Evolutionary conservation across 495 filamentous ascomycete species (phyloP).

Genomic region (Aspergillus avenaceus): DNA sequence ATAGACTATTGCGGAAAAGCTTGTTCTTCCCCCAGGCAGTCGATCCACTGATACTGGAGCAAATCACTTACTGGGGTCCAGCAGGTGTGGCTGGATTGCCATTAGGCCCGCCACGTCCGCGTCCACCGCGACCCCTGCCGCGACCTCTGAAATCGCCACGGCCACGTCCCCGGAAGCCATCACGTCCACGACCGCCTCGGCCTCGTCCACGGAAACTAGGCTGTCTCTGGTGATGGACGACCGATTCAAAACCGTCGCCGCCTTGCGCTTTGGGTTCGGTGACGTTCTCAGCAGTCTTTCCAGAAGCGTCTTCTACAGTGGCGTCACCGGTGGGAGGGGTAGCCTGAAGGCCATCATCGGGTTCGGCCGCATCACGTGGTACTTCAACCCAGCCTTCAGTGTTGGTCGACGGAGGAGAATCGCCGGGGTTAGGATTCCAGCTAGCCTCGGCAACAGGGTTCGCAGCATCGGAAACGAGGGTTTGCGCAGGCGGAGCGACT

Average conservation of each 20-base stretch:
- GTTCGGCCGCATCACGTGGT: constrained; percentile 68
- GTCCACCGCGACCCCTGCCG: constrained; percentile 26
- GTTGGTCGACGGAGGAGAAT: constrained; percentile 41
- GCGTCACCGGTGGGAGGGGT: constrained; percentile 46
- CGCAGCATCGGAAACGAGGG: constrained; percentile 56
- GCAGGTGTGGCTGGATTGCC: constrained; percentile 22
- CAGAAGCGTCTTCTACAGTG: constrained; percentile 25
- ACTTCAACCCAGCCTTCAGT: constrained; percentile 77
- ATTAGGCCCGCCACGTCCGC: constrained; percentile 31
- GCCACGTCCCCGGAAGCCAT: constrained; percentile 54
- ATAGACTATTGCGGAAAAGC: background rate
- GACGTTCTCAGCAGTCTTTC: constrained; percentile 65
- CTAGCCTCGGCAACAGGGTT: constrained; percentile 65
- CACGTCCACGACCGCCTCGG: constrained; percentile 43
- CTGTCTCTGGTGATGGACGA: constrained; percentile 50
- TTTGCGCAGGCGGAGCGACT: constrained; percentile 44
- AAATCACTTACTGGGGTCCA: constrained; percentile 12
- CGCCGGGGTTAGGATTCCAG: constrained; percentile 56
- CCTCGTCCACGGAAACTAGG: constrained; percentile 53
- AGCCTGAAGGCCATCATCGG: constrained; percentile 61
- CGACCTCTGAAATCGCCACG: constrained; percentile 45
- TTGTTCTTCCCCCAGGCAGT: background rate
- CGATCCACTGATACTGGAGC: constrained; percentile 6
- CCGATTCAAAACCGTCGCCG: constrained; percentile 67
- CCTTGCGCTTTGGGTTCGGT: constrained; percentile 29